Base-by-base conservation (phyloP, 2,329 filamentous ascomycete genomes). In the Didymella sp. region DNA sequence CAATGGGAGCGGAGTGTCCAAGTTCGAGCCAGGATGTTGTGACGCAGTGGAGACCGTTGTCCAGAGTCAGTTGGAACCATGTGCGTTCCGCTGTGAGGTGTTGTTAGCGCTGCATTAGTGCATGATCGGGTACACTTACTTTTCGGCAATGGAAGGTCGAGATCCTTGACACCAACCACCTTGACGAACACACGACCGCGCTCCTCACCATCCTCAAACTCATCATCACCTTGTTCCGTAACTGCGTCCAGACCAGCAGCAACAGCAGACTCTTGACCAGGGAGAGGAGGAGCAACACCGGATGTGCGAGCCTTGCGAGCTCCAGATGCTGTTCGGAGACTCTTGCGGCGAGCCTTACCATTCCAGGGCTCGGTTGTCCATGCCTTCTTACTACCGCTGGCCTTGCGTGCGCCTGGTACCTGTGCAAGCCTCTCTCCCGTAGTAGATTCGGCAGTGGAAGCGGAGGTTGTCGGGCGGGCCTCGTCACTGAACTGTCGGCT, bases 351-450 rank as follows among this genome's bases (percentile, higher is more conserved):
- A 41, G 83, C 77, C 76, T 92, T 90, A 58, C 89, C 87, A 77
- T 96, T 96, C 95, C 95, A 99, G 15, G 95, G 95, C 78, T 98
- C 95, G 5, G 96, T 95, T 13, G 92, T 95, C 90, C 95, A 96
- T 1, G 92, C 96, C 75, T 96, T 91, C 30, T 76, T 74, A 25
- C 76, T 80, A 38, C 92, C 91, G 43, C 92, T 92, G 4, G 86
- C 82, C 69, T 91, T 87, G 71, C 96, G 91, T 2, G 38, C 38
- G 27, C 91, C 87, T 6, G 89, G 91, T 68, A 88, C 87, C 52
- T 86, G 85, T 21, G 82, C 82, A 22, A 81, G 78, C 75, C 75
- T 74, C 42, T 76, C 70, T 19, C 49, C 54, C 17, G 54, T 51
- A 5, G 48, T 22, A 21, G 48, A 25, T 9, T 57, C 49, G 19